Conservation (phyloP, 2,329 filamentous ascomycete species). For the Cercospora zeae-maydis region DNA sequence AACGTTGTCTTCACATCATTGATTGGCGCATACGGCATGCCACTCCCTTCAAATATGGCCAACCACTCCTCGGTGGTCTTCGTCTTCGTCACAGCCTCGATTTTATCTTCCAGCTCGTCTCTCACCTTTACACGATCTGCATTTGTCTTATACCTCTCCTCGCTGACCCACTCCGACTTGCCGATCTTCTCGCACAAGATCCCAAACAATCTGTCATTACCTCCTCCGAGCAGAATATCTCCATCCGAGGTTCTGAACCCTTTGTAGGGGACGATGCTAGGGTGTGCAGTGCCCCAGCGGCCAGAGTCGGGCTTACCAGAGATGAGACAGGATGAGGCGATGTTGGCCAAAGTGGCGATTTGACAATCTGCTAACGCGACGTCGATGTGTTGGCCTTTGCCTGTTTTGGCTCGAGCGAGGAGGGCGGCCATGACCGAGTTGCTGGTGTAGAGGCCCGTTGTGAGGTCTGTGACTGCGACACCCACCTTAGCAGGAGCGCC, state of each 20-base stretch:
- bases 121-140: constrained; percentile 63
- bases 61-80: constrained; percentile 89
- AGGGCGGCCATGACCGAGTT: constrained; percentile 95
- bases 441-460: constrained; percentile 89
- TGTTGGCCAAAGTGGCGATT: constrained; percentile 89
- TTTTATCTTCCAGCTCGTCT: constrained; percentile 70
- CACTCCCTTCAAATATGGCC: constrained; percentile 77
- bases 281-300: constrained; percentile 94
- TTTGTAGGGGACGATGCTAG: constrained; percentile 94
- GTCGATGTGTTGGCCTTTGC: constrained; percentile 87
- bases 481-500: constrained; percentile 95
- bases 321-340: constrained; percentile 86
- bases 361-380: constrained; percentile 90
- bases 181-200: constrained; percentile 57
- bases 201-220: constrained; percentile 61
- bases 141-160: constrained; percentile 58
- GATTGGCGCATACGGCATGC: constrained; percentile 90
- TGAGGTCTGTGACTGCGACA: constrained; percentile 93
- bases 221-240: constrained; percentile 61
- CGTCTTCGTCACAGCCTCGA: constrained; percentile 69
- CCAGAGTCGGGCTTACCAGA: constrained; percentile 84
- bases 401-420: constrained; percentile 68
- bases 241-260: constrained; percentile 67
- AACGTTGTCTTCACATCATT: constrained; percentile 87
- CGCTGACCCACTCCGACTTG: constrained; percentile 56